Base-by-base conservation (phyloP, 2,329 filamentous ascomycete genomes). In the Hymenoscyphus fraxineus region DNA sequence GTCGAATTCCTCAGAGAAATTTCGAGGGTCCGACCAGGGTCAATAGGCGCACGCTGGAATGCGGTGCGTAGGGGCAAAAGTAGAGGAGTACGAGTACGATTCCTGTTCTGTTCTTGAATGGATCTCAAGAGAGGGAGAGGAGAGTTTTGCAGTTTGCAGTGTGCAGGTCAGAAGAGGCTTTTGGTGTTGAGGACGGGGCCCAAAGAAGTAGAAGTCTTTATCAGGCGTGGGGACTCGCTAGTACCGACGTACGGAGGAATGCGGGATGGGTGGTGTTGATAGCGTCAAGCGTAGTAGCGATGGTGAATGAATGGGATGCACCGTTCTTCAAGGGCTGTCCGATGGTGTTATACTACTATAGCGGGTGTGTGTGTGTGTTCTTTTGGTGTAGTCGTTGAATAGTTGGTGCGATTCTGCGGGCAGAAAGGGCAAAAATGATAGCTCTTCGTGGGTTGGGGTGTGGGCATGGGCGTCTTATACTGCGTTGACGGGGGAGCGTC, bases 1-100 rank as follows among this genome's bases (percentile, higher is more conserved):
- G 73, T 78, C 77, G 44, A 32, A 56, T 60, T 60, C 47, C 57
- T 27, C 59, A 15, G 55, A 27, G 56, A 51, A 54, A 41, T 60
- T 40, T 64, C 39, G 31, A 27, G 38, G 22, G 16, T 38, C 55
- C 38, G 44, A 61, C 54, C 38, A 58, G 60, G 56, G 27, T 31
- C 38, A 40, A 19, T 32, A 35, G 47, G 47, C 15, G 57, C 32
- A 54, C 39, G 27, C 22, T 57, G 57, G 39, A 44, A 51, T 16
- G 58, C 58, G 22, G 58, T 57, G 54, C 54, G 54, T 38, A 38
- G 54, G 16, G n/a, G 22, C 27, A 27, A 3, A 27, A 27, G 27
- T 27, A 3, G 27, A 27, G 27, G 27, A 27, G 27, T 27, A 27
- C 27, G 44, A 6, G 19, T 9, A 51, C 19, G 44, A 51, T 51